Base-by-base conservation (phyloP, 2,329 filamentous ascomycete genomes). In the Aurifilum marmelostoma region DNA sequence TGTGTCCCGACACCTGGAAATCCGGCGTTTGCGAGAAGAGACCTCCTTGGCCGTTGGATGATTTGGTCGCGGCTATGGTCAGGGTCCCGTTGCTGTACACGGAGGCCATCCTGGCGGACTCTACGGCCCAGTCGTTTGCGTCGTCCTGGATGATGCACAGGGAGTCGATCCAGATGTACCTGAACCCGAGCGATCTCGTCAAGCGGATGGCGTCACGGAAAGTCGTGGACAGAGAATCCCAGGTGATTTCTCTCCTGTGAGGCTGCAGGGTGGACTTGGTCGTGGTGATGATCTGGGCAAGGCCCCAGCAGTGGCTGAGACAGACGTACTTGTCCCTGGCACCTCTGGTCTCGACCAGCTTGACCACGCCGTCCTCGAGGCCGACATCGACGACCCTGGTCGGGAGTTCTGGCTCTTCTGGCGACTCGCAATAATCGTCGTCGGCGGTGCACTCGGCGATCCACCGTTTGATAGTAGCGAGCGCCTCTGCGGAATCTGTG, bases 111-210 rank as follows among this genome's bases (percentile, higher is more conserved):
- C 63, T 66, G 34, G 63, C 43, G 2, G 68, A 66, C 43, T 71
- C 67, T 12, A 59, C 41, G n/a, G 61, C 32, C 70, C 70, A 71
- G 54, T 64, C 71, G 21, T 12, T 34, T 24, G 24, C 16, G 14
- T 68, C 62, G 24, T 63, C 60, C 12, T 67, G 76, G 72, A 76
- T 24, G 14, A 65, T 50, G 9, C 66, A 65, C 1, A 68, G 50
- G 9, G 67, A 68, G n/a, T 68, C 67, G 9, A 65, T 68, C 67
- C 67, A 68, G 12, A 65, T 4, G 14, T 60, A 61, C 12, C 2
- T 21, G 7, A 65, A 27, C 16, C 27, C 66, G 16, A 68, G 66
- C 12, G 52, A 21, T 60, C 66, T 43, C 7, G 62, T 65, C 0
- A 68, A 14, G 2, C 2, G 3, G 6, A 68, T 2, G 4, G 66